A percentile compares a stretch with the other conserved stretches of the same genome.
These are phyloP conservation scores for Alisma plantagoaquatica DNA, from an alignment of 106 monocot genomes.

Conservation along the genomic window DNA sequence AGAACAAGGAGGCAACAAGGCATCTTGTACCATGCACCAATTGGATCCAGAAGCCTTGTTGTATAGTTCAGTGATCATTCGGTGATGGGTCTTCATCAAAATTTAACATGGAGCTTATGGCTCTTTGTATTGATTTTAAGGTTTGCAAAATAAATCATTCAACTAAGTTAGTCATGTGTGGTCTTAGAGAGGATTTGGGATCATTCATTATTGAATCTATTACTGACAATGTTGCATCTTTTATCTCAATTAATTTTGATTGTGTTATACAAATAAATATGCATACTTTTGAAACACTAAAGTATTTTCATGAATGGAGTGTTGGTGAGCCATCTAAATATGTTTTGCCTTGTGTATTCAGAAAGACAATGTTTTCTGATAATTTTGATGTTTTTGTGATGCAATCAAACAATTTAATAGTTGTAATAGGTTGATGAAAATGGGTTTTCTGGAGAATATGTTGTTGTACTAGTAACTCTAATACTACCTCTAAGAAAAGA, in stretches of 20 bases:
- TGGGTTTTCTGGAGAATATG: conserved; percentile 56
- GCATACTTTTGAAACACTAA: conserved; percentile 57
- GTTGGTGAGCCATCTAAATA: conserved; percentile 40
- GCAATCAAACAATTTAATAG: conserved; percentile 39
- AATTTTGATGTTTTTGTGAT: conserved; percentile 20
- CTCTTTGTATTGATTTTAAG: conserved; percentile 54
- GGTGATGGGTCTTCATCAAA: too few species aligned
- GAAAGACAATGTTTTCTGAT: conserved; percentile 18
- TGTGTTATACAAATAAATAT: conserved; percentile 40
- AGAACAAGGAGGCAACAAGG: too few species aligned
- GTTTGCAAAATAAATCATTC: conserved; percentile 63
- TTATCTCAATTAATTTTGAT: conserved; percentile 35
- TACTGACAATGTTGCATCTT: conserved; percentile 63
- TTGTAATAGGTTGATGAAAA: conserved; percentile 50
- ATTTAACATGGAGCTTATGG: too few species aligned
- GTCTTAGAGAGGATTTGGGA: conserved; percentile 67
- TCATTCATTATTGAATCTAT: conserved; percentile 68
- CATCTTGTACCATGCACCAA: too few species aligned
- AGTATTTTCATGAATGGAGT: conserved; percentile 25
- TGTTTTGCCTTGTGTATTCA: conserved; percentile 40
- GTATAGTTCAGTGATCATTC: too few species aligned
- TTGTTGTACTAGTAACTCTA: conserved; percentile 28
- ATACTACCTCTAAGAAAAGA: conserved; percentile 58
- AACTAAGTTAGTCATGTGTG: conserved; percentile 66
- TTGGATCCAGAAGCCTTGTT: too few species aligned